Evolutionary conservation across 2,329 filamentous ascomycete species (phyloP), one percentile per base, ranked within the genome.

Genomic region (Fusarium falciforme): DNA sequence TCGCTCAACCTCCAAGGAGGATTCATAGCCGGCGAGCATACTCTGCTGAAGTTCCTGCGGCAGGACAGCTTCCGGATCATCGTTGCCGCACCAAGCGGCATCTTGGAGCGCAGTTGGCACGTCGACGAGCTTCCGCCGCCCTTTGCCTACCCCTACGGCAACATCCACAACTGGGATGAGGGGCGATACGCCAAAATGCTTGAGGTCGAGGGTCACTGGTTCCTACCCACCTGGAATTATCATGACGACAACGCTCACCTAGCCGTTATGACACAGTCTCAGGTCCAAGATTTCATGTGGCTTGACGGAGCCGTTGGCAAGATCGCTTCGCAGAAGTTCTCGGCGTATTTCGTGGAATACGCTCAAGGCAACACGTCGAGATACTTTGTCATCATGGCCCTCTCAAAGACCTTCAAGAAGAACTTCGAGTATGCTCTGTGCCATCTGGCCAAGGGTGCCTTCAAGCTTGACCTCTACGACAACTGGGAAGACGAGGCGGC

Each of bases 141-240:
- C 1, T 31, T 61, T 9, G 35, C 36, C 36, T 66, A 66, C 29
- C 44, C 44, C 10, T 62, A 66, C 10, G 64, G 64, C n/a, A 55
- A 25, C 5, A 33, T 27, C 14, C 22, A 66, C 29, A 20, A 16
- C n/a, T 66, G 58, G 64, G 22, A 61, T 5, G 4, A 14, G 5
- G 17, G 20, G 16, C 31, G 42, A 44, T 42, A 55, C 29, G 22
- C 10, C 22, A n/a, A 17, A 6, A 33, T 57, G 20, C 47, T 66
- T 1, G 4, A 35, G 22, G 20, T 8, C 57, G 29, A 61, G 35
- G 47, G 58, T 6, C 25, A 4, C 2, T 12, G 47, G 44, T 61
- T 66, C 29, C 2, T 5, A 1, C n/a, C 25, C 16, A 7, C 64
- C 12, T 57, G 47, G 47, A 16, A 2, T 7, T 66, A 35, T 7